Evolutionary conservation across 768 basidiomycete genomes (phyloP), one percentile per base, ranked within the genome.

Genomic region (Rhodocollybia butyracea): DNA sequence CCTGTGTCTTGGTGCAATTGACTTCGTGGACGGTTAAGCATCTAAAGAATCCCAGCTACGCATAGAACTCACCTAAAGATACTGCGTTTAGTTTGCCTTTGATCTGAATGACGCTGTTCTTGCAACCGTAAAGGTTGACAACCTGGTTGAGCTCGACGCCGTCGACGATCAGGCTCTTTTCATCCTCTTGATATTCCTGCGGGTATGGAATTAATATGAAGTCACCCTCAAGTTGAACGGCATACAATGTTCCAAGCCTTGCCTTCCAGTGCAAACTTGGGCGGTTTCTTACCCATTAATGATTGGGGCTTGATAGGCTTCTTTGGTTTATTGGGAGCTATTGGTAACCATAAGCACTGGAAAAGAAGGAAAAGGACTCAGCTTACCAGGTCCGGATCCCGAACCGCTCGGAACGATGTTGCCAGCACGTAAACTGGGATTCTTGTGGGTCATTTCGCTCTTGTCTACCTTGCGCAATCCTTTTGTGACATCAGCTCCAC

Each of bases 361-460:
- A 34, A 30, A 13, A n/a, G 4, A 10, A 30, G 22, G 8, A 6
- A 24, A 13, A 22, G 19, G 24, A 12, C 19, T 12, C 5, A 19
- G 46, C 66, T 59, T 22, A 73, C 73, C 57, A 55, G 66, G 19
- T 17, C 39, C 39, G n/a, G 39, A 38, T 34, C 69, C 48, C 43
- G 78, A 61, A 47, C 73, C 66, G 1, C 71, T 65, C 45, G 78
- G 73, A 54, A 77, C 73, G 54, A 70, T 63, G 68, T 77, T 65
- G 77, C 85, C 62, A 76, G 91, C 82, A 29, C 97, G 76, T 34
- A 99, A 72, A 10, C 85, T 81, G 0, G 97, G 96, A 64, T 99
- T 98, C 79, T 99, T 98, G 77, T 99, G 97, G 3, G 94, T 98
- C 94, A 96, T 95, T 69, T 98, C 89, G 59, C 91, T 94, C 76